phyloP scores from a whole-genome alignment of 2,329 filamentous ascomycete genomes.

The Aspergillus udagawae region DNA sequence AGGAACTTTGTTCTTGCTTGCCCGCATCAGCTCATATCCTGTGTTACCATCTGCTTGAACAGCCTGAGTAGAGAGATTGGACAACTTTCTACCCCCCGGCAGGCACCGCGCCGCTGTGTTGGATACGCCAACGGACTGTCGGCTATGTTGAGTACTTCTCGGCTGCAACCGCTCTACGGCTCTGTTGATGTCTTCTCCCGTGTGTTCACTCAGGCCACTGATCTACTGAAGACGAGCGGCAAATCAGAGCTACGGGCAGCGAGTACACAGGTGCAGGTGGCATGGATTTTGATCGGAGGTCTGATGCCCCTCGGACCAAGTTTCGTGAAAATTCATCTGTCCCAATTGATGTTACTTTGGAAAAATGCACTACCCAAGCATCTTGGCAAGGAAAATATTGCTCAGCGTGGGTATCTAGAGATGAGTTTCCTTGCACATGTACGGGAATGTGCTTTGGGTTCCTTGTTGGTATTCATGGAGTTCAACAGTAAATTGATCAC shows the following conservation, averaged over 20 bases:
- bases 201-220: conserved; percentile 85
- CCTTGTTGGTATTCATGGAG: conserved; percentile 85
- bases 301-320: conserved; percentile 95
- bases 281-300: conserved; percentile 94
- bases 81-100: conserved; percentile 68
- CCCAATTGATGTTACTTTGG: conserved; percentile 89
- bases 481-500: conserved; percentile 91
- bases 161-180: conserved; percentile 82
- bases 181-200: conserved; percentile 94
- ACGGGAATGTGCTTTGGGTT: conserved; percentile 86
- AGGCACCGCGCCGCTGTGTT: conserved; percentile 77
- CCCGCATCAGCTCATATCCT: conserved; percentile 84
- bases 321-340: conserved; percentile 97
- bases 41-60: conserved; percentile 94
- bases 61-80: conserved; percentile 83
- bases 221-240: conserved; percentile 84
- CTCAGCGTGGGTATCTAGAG: conserved; percentile 78
- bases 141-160: conserved; percentile 84
- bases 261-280: conserved; percentile 92
- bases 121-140: conserved; percentile 91
- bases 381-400: conserved; percentile 84
- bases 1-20: conserved; percentile 85
- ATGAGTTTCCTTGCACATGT: conserved; percentile 92
- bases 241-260: conserved; percentile 87
- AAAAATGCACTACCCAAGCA: conserved; percentile 96